These are phyloP conservation scores for Boeremia lycopersici DNA, from an alignment of 2,329 filamentous ascomycete species.

Conservation along the genomic window DNA sequence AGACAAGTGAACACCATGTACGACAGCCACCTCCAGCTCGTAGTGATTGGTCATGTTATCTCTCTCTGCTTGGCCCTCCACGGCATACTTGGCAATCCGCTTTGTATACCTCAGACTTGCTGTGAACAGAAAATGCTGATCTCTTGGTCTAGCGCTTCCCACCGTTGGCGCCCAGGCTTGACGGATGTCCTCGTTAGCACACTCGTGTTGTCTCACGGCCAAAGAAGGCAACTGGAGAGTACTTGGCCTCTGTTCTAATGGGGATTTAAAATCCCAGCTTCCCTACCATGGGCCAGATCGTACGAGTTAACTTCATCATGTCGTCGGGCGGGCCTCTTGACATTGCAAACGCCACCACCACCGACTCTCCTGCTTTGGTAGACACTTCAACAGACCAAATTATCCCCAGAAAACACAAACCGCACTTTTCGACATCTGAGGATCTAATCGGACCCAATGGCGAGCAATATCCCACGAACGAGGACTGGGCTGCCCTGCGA, in stretches of 20 bases:
- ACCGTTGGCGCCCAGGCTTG: conserved; percentile 19
- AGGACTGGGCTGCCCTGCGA: conserved; percentile 38
- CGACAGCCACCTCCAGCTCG: background rate
- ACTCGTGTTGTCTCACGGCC: conserved; percentile 14
- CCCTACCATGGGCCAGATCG: background rate
- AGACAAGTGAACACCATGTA: background rate
- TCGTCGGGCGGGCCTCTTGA: conserved; percentile 27
- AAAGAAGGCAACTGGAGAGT: conserved; percentile 24
- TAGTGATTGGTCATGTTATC: conserved; percentile 6
- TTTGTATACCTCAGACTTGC: background rate
- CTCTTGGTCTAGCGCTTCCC: conserved; percentile 7
- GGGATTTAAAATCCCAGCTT: conserved; percentile 4
- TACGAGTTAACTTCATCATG: conserved; percentile 12
- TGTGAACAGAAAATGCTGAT: conserved; percentile 5
- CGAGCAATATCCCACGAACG: conserved; percentile 34
- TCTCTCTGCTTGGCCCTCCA: conserved; percentile 8
- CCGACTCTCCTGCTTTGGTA: conserved; percentile 13
- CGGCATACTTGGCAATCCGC: conserved; percentile 10
- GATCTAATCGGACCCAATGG: conserved; percentile 29
- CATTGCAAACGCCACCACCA: conserved; percentile 23
- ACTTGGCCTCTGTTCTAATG: background rate
- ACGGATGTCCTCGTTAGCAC: conserved; percentile 1
- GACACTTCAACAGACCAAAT: conserved; percentile 9
- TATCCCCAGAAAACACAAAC: conserved; percentile 19
- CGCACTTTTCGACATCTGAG: conserved; percentile 9